phyloP scores from a whole-genome alignment of 139 green algal genomes.

The Chlamydomonas eustigma region DNA sequence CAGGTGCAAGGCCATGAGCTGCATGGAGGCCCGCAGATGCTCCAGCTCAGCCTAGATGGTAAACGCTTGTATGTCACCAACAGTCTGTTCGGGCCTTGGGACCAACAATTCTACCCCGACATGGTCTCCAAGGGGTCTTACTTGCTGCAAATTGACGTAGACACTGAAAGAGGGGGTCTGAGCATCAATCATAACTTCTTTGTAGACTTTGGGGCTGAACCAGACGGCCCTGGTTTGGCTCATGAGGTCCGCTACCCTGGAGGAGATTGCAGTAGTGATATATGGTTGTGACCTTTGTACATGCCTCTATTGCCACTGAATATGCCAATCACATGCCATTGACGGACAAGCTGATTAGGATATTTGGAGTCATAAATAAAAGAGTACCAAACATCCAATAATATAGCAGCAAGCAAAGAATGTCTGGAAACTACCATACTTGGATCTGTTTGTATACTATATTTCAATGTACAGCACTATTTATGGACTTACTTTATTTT shows the following conservation, averaged over 20 bases:
- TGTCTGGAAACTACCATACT: too few relatives aligned
- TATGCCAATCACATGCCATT: not conserved
- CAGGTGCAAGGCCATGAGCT: conserved; percentile 57
- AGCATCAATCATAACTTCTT: conserved; percentile 61
- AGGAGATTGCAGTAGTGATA: conserved; percentile 45
- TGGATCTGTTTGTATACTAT: too few relatives aligned
- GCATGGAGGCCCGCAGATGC: conserved; percentile 81
- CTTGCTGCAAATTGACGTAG: conserved; percentile 68
- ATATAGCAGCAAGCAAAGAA: too few relatives aligned
- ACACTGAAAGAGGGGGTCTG: conserved; percentile 67
- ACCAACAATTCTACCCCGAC: conserved; percentile 46
- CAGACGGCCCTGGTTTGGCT: conserved; percentile 69
- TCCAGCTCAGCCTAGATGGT: conserved; percentile 79
- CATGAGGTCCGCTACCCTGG: conserved; percentile 78
- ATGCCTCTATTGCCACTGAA: not conserved
- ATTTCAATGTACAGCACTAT: too few relatives aligned
- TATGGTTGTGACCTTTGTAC: conserved; percentile 23
- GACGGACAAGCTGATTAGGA: not conserved
- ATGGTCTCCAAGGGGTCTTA: conserved; percentile 58
- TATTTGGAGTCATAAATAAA: not conserved
- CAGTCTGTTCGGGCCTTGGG: conserved; percentile 63
- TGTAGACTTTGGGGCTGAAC: conserved; percentile 74
- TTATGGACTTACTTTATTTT: too few relatives aligned
- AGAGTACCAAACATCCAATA: not conserved
- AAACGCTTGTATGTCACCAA: conserved; percentile 82